Evolutionary conservation across 2,329 filamentous ascomycete genomes (phyloP).

Genomic region (Lachnellula suecica): DNA sequence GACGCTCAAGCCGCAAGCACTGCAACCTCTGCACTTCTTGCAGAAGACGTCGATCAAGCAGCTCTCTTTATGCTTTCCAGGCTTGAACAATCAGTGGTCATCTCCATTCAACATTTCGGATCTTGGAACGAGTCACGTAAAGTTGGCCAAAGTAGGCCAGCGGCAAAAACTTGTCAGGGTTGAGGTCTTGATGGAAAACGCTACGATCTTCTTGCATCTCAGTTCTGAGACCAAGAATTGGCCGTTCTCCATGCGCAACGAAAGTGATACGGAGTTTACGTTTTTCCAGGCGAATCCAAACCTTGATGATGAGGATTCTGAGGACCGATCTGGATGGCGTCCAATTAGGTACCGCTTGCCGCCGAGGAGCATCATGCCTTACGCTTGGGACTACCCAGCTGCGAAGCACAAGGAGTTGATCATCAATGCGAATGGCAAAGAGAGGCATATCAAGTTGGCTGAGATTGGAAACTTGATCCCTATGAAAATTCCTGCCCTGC

Average conservation of each 20-base stretch:
- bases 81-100: constrained; percentile 95
- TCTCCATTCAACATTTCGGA: constrained; percentile 98
- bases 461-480: constrained; percentile 96
- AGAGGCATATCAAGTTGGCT: constrained; percentile 89
- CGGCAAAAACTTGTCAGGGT: constrained; percentile 84
- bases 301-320: constrained; percentile 82
- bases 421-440: constrained; percentile 73
- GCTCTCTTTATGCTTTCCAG: constrained; percentile 87
- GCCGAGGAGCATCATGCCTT: constrained; percentile 96
- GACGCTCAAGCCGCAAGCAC: constrained; percentile 71
- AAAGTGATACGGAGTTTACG: constrained; percentile 93
- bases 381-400: constrained; percentile 98
- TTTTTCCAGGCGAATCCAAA: constrained; percentile 96
- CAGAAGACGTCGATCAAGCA: constrained; percentile 83
- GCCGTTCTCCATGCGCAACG: constrained; percentile 98
- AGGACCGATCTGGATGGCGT: constrained; percentile 85
- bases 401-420: constrained; percentile 95
- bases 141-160: constrained; percentile 87
- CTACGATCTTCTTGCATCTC: constrained; percentile 90
- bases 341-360: constrained; percentile 91
- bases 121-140: constrained; percentile 87
- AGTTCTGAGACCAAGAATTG: constrained; percentile 91
- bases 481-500: constrained; percentile 74
- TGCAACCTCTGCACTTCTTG: constrained; percentile 87
- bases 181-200: constrained; percentile 88